Evolutionary conservation across 2,329 filamentous ascomycete species (phyloP).

Genomic region (Phialophora expanda): DNA sequence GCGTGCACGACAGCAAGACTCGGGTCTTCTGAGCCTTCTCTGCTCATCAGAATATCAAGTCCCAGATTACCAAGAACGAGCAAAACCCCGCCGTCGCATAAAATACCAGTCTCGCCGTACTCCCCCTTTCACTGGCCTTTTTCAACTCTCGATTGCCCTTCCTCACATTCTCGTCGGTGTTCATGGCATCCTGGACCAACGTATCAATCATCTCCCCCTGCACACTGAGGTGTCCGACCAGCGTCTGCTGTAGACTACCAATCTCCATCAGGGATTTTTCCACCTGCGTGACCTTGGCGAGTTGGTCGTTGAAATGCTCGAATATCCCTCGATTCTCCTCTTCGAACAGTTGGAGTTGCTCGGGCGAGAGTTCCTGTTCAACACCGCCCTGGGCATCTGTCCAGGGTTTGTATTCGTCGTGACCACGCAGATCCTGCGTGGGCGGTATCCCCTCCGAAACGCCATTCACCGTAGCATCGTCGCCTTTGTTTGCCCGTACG

Average conservation of each 20-base stretch:
- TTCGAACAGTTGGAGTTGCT: constrained; percentile 92
- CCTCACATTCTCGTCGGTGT: constrained; percentile 83
- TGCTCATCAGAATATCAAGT: constrained; percentile 64
- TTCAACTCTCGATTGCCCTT: constrained; percentile 91
- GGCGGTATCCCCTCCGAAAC: constrained; percentile 2
- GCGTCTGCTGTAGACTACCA: constrained; percentile 84
- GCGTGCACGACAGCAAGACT: not conserved
- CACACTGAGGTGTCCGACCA: constrained; percentile 81
- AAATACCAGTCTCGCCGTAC: constrained; percentile 77
- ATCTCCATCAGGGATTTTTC: constrained; percentile 93
- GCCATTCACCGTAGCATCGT: constrained; percentile 7
- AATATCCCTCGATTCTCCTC: constrained; percentile 92
- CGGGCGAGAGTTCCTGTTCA: constrained; percentile 68
- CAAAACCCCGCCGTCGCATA: constrained; percentile 79
- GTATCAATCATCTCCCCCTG: constrained; percentile 90
- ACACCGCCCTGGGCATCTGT: constrained; percentile 41
- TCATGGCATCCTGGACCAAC: constrained; percentile 79
- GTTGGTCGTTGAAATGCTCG: constrained; percentile 88
- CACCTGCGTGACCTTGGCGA: constrained; percentile 91
- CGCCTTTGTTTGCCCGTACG: constrained; percentile 22
- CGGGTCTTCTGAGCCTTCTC: not conserved
- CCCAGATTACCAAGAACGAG: constrained; percentile 76
- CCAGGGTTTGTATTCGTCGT: constrained; percentile 39
- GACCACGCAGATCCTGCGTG: constrained; percentile 35
- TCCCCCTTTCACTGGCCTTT: constrained; percentile 73